These are phyloP conservation scores for Raffaelea arxii DNA, from an alignment of 2,329 filamentous ascomycete species.

Conservation along the genomic window DNA sequence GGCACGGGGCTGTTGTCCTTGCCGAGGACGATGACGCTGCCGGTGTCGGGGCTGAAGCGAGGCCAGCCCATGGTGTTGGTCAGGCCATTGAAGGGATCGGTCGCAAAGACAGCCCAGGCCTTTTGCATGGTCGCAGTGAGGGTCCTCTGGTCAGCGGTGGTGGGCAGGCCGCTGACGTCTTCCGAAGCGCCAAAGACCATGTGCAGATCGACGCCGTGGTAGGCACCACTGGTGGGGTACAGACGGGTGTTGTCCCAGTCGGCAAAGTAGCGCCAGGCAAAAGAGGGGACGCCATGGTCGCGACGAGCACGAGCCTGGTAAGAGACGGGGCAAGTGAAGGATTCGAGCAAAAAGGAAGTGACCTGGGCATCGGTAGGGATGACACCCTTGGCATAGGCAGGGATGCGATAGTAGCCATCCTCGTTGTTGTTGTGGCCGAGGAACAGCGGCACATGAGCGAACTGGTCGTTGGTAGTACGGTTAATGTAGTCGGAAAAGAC, in stretches of 20 bases:
- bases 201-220: slow-evolving; percentile 37
- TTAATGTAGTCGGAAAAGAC: slow-evolving; percentile 31
- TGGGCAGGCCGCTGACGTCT: slow-evolving; percentile 27
- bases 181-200: slow-evolving; percentile 34
- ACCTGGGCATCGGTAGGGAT: slow-evolving; percentile 28
- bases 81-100: slow-evolving; percentile 26
- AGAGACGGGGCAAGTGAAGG: slow-evolving; percentile 35
- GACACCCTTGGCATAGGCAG: slow-evolving; percentile 27
- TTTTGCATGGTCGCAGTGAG: slow-evolving; percentile 27
- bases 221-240: slow-evolving; percentile 34
- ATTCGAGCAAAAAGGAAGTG: slow-evolving; percentile 29
- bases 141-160: slow-evolving; percentile 18
- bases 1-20: slow-evolving; percentile 12
- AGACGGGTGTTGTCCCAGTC: slow-evolving; percentile 39
- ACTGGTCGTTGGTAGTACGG: slow-evolving; percentile 23
- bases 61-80: slow-evolving; percentile 28
- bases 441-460: slow-evolving; percentile 30
- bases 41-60: slow-evolving; percentile 16
- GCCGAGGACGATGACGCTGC: slow-evolving; percentile 19
- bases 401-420: slow-evolving; percentile 35
- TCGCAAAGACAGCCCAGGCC: slow-evolving; percentile 30
- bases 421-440: slow-evolving; percentile 35
- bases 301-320: slow-evolving; percentile 26
- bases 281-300: slow-evolving; percentile 25
- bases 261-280: slow-evolving; percentile 36